These are phyloP conservation scores for Mycena olivaceomarginata DNA, from an alignment of 768 basidiomycete species.

Conservation along the genomic window DNA sequence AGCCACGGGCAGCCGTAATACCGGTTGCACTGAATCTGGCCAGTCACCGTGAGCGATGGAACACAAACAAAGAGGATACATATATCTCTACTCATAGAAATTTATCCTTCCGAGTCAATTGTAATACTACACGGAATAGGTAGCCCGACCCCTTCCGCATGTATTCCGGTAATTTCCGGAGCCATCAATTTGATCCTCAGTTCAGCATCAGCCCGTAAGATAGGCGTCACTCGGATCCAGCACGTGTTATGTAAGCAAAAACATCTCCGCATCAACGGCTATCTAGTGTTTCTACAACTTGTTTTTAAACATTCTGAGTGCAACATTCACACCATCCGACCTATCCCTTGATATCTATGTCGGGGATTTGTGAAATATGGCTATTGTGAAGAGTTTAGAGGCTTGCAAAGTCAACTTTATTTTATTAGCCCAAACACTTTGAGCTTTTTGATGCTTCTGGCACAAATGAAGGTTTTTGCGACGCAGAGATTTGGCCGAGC, in stretches of 20 bases:
- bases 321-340: neutral
- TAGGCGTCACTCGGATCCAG: conserved; percentile 9
- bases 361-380: neutral
- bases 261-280: neutral
- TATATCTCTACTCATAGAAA: no score
- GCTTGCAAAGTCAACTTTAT: neutral
- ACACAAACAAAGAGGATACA: no score
- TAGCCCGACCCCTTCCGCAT: no score
- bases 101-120: no score
- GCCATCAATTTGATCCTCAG: no score
- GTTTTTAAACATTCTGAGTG: neutral
- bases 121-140: no score
- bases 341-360: neutral
- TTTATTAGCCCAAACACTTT: neutral
- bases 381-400: neutral
- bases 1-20: no score
- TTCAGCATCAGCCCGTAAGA: no score
- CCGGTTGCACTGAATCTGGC: no score
- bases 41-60: no score
- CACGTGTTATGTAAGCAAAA: conserved; percentile 14
- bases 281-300: neutral
- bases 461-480: neutral
- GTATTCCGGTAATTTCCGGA: no score
- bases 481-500: neutral
- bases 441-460: neutral